Base-by-base conservation (phyloP, 1,284 basidiomycete genomes). In the Cerrena zonata region DNA sequence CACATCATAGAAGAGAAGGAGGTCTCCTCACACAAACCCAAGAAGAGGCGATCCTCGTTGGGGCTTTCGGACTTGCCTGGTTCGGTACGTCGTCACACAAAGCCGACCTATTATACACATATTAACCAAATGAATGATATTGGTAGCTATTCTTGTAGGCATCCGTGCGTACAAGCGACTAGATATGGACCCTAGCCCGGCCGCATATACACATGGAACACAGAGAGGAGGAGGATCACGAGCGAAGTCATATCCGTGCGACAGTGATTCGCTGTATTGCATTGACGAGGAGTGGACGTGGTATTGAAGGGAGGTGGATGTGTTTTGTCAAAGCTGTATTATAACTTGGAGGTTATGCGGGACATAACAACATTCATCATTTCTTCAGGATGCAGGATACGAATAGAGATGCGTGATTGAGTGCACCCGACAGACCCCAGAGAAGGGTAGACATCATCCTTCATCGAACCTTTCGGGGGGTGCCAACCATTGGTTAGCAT, bases 21-120 rank as follows among this genome's bases (percentile, higher is more conserved):
- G 74, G 76, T 47, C 60, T 84, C 52, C 65, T 89, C 57, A 79
- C 82, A 40, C 79, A 79, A 58, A 73, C 70, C 44, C 86, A 89
- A 59, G 84, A 87, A 60, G 85, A 90, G 60, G 73, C 79, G 65
- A 69, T 84, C 21, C 64, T 90, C 63, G 82, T 89, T 55, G 79
- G 69, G 4, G 81, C 81, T 3, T 75, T 88, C 48, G 86, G 80
- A 7, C 66, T 87, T 52, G 78, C 86, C 62, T 88, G 83, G 82
- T 71, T 89, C 50, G 84, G 86, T 88, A 62, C 61, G 79, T 50
- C n/a, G n/a, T n/a, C n/a, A 39, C 23, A 47, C 24, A 47, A 36
- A 11, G 2, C 21, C 44, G 15, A 23, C 18, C 13, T 21, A 18
- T 26, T 27, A 12, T 30, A 22, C 34, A 49, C 52, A 23, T 42